Percentiles rank a stretch among this genome's conserved stretches.
phyloP scores from a whole-genome alignment of 768 basidiomycete genomes.

The Asterophora parasitica region DNA sequence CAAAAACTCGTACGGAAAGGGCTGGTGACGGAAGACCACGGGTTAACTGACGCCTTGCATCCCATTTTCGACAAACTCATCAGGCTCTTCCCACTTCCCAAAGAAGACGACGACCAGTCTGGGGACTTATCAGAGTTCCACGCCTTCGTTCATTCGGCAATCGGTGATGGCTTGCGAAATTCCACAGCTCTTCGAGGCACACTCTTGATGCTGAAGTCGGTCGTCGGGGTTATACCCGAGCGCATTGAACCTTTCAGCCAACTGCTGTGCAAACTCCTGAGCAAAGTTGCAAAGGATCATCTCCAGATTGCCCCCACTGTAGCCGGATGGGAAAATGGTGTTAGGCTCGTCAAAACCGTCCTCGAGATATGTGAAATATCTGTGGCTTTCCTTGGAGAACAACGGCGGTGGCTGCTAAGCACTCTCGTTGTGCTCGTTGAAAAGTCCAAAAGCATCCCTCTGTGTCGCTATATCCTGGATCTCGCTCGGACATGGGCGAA shows the following conservation, averaged over 20 bases:
- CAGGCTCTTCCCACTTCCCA: conserved; percentile 69
- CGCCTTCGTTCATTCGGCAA: conserved; percentile 64
- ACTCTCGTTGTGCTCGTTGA: conserved; percentile 80
- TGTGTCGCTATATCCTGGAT: conserved; percentile 84
- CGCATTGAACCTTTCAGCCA: conserved; percentile 77
- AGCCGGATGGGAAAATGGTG: conserved; percentile 51
- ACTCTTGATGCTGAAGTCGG: conserved; percentile 82
- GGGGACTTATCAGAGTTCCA: conserved; percentile 75
- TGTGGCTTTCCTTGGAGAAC: conserved; percentile 80
- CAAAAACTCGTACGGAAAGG: conserved; percentile 87
- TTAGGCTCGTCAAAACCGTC: conserved; percentile 68
- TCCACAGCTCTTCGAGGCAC: conserved; percentile 70
- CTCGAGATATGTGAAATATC: conserved; percentile 83
- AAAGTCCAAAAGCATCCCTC: conserved; percentile 73
- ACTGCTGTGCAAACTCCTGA: conserved; percentile 77
- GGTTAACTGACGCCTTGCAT: conserved; percentile 75
- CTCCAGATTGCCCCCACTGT: conserved; percentile 49
- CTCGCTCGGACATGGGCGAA: conserved; percentile 89
- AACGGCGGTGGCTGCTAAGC: conserved; percentile 74
- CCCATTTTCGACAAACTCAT: conserved; percentile 82
- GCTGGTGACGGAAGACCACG: conserved; percentile 71
- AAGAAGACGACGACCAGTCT: conserved; percentile 73
- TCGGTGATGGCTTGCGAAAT: conserved; percentile 77
- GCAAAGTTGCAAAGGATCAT: conserved; percentile 85
- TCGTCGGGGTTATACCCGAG: conserved; percentile 76